Evolutionary conservation across 2,329 filamentous ascomycete genomes (phyloP).

Genomic region (Alternaria sp.): DNA sequence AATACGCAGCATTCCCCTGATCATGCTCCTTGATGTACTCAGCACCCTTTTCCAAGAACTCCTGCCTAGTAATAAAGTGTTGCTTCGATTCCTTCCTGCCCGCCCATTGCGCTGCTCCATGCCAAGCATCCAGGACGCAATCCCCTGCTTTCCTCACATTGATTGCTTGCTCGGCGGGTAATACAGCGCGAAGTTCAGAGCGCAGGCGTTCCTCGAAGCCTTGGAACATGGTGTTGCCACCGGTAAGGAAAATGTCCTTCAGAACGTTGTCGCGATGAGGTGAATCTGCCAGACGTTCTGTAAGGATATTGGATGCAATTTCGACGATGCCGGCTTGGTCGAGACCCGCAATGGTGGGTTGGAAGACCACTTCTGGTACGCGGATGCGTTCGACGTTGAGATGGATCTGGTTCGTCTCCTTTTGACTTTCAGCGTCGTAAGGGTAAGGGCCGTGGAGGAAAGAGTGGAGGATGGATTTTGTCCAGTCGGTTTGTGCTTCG

Average conservation of each 20-base stretch:
- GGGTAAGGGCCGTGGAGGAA: slow-evolving; percentile 88
- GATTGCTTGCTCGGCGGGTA: slow-evolving; percentile 75
- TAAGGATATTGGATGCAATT: slow-evolving; percentile 88
- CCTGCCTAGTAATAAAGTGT: slow-evolving; percentile 75
- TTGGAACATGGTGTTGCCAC: slow-evolving; percentile 86
- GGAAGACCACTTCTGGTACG: slow-evolving; percentile 91
- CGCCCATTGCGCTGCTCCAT: slow-evolving; percentile 87
- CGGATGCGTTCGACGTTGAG: slow-evolving; percentile 96
- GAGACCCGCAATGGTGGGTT: slow-evolving; percentile 87
- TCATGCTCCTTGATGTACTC: slow-evolving; percentile 85
- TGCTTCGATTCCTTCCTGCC: slow-evolving; percentile 64
- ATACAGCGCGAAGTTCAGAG: slow-evolving; percentile 70
- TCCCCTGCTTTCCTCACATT: slow-evolving; percentile 75
- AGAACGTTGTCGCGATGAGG: slow-evolving; percentile 72
- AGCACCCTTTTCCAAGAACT: slow-evolving; percentile 89
- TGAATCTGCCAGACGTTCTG: slow-evolving; percentile 71
- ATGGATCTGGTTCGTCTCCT: slow-evolving; percentile 85
- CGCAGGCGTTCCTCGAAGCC: slow-evolving; percentile 86
- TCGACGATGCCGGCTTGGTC: slow-evolving; percentile 95
- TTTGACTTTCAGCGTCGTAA: slow-evolving; percentile 79
- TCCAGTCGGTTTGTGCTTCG: slow-evolving; percentile 94
- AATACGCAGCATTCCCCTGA: slow-evolving; percentile 49
- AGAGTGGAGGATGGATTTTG: slow-evolving; percentile 85
- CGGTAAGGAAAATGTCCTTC: slow-evolving; percentile 89
- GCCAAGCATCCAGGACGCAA: slow-evolving; percentile 88